These are phyloP conservation scores for Coccinonectria pachysandricola DNA, from an alignment of 2,329 filamentous ascomycete species.

Conservation along the genomic window DNA sequence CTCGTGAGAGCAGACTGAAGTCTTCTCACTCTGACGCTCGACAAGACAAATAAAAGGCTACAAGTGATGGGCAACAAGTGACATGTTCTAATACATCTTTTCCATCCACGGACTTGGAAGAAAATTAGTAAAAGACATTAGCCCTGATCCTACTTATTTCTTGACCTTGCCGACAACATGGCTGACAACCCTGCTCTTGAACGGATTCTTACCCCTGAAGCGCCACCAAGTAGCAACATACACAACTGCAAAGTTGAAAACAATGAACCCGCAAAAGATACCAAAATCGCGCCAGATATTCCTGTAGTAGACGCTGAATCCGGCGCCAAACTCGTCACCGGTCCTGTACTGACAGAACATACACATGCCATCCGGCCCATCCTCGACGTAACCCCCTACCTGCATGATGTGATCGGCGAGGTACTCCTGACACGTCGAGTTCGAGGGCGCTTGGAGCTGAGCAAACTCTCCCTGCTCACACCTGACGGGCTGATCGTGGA, in stretches of 20 bases:
- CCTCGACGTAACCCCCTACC: constrained; percentile 50
- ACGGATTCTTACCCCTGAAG: constrained; percentile 29
- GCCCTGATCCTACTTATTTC: no score
- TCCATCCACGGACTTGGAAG: no score
- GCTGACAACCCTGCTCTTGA: no score
- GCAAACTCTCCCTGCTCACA: constrained; percentile 50
- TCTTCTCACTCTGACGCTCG: no score
- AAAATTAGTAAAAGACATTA: no score
- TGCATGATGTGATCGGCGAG: constrained; percentile 39
- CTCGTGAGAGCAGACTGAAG: no score
- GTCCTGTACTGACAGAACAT: constrained; percentile 53
- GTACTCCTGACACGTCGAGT: constrained; percentile 51
- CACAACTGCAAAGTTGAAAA: constrained; percentile 47
- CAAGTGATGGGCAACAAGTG: no score
- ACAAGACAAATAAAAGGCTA: no score
- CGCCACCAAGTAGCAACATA: constrained; percentile 29
- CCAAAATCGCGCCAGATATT: constrained; percentile 58
- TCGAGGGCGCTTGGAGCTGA: constrained; percentile 47
- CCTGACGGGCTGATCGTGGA: constrained; percentile 42
- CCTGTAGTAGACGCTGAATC: constrained; percentile 50
- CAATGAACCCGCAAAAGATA: constrained; percentile 52
- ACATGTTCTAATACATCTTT: no score
- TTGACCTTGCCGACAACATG: no score
- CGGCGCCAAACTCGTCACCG: constrained; percentile 49
- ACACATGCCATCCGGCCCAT: constrained; percentile 45